Base-by-base conservation (phyloP, 306 rosid species). In the Cicer judaicum region DNA sequence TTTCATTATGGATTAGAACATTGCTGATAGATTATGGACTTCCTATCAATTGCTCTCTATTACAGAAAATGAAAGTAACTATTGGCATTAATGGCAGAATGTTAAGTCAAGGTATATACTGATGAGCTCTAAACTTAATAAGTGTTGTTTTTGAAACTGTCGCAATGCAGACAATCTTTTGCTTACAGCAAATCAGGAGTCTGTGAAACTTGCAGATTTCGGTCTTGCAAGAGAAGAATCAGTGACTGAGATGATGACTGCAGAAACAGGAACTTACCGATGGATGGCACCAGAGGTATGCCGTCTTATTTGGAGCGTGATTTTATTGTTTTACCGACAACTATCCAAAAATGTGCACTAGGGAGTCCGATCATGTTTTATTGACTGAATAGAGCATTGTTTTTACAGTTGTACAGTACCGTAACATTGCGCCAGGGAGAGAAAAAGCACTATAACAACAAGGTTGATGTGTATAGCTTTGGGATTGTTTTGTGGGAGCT, bases 271-370 rank as follows among this genome's bases (percentile, higher is more conserved):
- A 79, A 92, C 98, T 42, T 92, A 92, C 82, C 94, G 98, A 7
- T 92, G 98, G 98, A 92, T 92, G 98, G 98, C 98, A 75, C 98
- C 98, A 10, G 96, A 92, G 96, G 98, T 90, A 82, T 80, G 81
- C 67, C 10, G 21, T 63, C 8, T 71, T 66, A 47, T 67, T 67
- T 43, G 53, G 46, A 69, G 36, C 9, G 15, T 48, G 21, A 6
- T 65, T 24, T 34, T 52, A 73, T 21, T 24, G 36, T 43, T 66
- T 54, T 10, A 70, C 14, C 1, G 7, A 3, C 11, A 46, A 16
- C 42, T 7, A 57, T 50, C 40, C 8, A 11, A 73, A 43, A 50
- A 2, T 43, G 52, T 61, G 50, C 48, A 68, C 56, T 66, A 8
- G 5, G 5, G 44, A 40, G 52, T 61, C 2, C 54, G 44, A 16